Conservation (phyloP, 345 rosid species). For the Geranium rotundifolium region DNA sequence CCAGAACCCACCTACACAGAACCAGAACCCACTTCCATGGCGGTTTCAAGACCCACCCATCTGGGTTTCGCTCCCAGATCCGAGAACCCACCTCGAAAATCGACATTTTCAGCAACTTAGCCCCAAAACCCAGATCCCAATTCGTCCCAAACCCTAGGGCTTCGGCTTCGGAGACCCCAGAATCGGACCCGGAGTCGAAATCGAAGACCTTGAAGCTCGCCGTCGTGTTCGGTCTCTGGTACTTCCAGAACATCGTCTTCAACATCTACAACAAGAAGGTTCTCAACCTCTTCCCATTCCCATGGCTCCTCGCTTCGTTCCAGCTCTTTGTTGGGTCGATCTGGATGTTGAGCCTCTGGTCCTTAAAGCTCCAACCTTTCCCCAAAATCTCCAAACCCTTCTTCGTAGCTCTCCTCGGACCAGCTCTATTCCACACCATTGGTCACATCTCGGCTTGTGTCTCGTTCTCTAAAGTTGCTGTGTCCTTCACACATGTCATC, state of each 20-base stretch:
- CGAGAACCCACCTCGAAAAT: slow-evolving; percentile 20
- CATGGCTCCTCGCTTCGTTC: slow-evolving; percentile 95
- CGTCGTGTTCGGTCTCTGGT: slow-evolving; percentile 76
- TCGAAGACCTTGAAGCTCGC: slow-evolving; percentile 55
- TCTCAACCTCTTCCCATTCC: slow-evolving; percentile 75
- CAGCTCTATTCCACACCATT: slow-evolving; percentile 87
- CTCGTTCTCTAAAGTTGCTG: slow-evolving; percentile 95
- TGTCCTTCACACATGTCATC: slow-evolving; percentile 94
- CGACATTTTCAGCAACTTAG: slow-evolving; percentile 10
- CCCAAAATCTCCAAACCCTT: slow-evolving; percentile 79
- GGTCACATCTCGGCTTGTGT: slow-evolving; percentile 98
- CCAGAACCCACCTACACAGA: slow-evolving; percentile 17
- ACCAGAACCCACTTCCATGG: slow-evolving; percentile 19
- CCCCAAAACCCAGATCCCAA: slow-evolving; percentile 24
- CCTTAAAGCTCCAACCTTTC: slow-evolving; percentile 63
- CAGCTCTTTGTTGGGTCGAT: slow-evolving; percentile 84
- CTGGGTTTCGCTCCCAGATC: slow-evolving; percentile 33
- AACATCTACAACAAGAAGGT: slow-evolving; percentile 91
- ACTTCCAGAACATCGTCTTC: slow-evolving; percentile 84
- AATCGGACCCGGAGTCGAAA: slow-evolving; percentile 14
- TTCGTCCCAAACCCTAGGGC: slow-evolving; percentile 19
- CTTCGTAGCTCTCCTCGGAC: slow-evolving; percentile 81
- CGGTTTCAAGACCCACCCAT: slow-evolving; percentile 17
- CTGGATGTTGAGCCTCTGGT: slow-evolving; percentile 87
- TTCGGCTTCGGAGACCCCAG: slow-evolving; percentile 32